phyloP scores from a whole-genome alignment of 108 stramenopile species.

The Nitzschia inconspicua region DNA sequence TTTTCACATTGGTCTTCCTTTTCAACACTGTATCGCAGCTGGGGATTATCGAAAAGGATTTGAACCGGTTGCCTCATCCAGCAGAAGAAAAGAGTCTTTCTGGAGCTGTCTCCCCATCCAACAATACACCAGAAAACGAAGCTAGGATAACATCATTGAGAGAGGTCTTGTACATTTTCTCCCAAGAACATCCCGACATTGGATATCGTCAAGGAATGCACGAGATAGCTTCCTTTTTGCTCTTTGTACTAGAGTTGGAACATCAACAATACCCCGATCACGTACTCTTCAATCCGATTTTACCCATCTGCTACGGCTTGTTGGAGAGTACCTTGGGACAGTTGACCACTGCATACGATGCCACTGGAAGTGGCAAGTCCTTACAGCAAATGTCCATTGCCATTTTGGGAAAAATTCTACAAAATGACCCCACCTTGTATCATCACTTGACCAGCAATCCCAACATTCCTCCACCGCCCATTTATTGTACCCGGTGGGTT shows the following conservation, averaged over 20 bases:
- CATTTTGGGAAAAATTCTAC: conserved; percentile 52
- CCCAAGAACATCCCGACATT: conserved; percentile 49
- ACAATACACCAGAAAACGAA: conserved; percentile 17
- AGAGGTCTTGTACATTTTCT: conserved; percentile 38
- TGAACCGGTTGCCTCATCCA: conserved; percentile 68
- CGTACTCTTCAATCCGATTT: conserved; percentile 40
- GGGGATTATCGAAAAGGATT: conserved; percentile 81
- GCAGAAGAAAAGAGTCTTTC: conserved; percentile 43
- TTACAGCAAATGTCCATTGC: conserved; percentile 48
- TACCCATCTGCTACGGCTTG: conserved; percentile 37
- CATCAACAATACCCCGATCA: conserved; percentile 15
- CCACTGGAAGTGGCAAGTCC: conserved; percentile 17
- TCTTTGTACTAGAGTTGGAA: conserved; percentile 73
- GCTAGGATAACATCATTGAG: conserved; percentile 25
- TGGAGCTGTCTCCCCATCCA: conserved; percentile 26
- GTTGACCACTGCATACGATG: conserved; percentile 68
- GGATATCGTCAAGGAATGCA: conserved; percentile 91
- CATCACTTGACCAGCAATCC: conserved; percentile 33
- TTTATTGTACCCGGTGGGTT: conserved; percentile 74
- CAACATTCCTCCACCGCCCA: conserved; percentile 35
- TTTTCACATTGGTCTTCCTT: neutral
- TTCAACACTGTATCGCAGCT: conserved; percentile 14
- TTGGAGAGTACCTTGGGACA: conserved; percentile 56
- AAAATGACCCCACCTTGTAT: conserved; percentile 48
- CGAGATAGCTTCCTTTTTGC: conserved; percentile 68